Conservation (phyloP, 441 rosid species). For the Adansonia gregorii region DNA sequence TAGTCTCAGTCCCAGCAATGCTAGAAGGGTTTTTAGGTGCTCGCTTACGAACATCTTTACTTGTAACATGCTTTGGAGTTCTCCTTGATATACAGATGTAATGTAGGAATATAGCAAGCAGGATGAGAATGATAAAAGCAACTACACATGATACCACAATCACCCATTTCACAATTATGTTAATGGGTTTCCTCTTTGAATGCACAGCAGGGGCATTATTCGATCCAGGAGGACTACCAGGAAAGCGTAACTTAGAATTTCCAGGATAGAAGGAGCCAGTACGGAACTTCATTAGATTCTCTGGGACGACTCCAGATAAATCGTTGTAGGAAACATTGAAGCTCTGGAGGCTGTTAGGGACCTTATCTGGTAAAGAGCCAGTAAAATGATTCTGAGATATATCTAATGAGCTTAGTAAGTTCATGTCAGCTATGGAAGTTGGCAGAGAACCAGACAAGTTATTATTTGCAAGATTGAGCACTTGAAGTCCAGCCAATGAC, state of each 20-base stretch:
- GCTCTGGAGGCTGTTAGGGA: conserved; percentile 58
- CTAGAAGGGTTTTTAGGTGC: conserved; percentile 59
- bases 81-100: conserved; percentile 66
- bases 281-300: conserved; percentile 73
- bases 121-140: conserved; percentile 66
- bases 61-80: conserved; percentile 49
- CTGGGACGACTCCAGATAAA: conserved; percentile 90
- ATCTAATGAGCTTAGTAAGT: conserved; percentile 68
- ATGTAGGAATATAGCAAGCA: conserved; percentile 73
- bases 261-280: conserved; percentile 83
- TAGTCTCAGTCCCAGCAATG: conserved; percentile 50
- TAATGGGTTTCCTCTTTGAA: conserved; percentile 58
- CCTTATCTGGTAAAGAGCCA: conserved; percentile 78
- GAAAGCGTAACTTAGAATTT: conserved; percentile 62
- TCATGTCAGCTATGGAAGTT: conserved; percentile 66
- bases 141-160: conserved; percentile 74
- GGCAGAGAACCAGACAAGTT: conserved; percentile 89
- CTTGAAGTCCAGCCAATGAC: conserved; percentile 67
- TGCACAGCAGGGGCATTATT: conserved; percentile 40
- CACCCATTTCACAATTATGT: conserved; percentile 61
- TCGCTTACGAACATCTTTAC: conserved; percentile 49
- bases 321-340: conserved; percentile 86
- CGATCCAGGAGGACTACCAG: conserved; percentile 59
- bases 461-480: conserved; percentile 78
- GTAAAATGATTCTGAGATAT: conserved; percentile 78